Evolutionary conservation across 768 basidiomycete genomes (phyloP).

Genomic region (Trametes sanguinea): DNA sequence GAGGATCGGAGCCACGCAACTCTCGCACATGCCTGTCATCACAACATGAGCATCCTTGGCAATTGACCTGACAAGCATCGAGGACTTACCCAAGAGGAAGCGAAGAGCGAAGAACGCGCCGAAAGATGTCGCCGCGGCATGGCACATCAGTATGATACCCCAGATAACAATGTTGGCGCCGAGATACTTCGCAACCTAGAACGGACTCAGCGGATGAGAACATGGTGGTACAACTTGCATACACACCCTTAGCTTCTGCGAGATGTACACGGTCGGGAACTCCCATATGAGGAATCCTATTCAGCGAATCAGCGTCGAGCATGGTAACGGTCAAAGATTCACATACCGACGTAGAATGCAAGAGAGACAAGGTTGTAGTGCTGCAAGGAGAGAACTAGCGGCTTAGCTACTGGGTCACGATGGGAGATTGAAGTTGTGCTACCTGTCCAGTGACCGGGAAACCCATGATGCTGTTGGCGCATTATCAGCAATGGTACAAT

Average conservation of each 20-base stretch:
- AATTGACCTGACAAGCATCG: neutral
- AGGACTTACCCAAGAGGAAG: constrained; percentile 51
- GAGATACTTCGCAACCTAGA: constrained; percentile 48
- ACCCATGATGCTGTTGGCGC: constrained; percentile 54
- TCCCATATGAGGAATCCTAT: constrained; percentile 61
- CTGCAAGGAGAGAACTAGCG: constrained; percentile 32
- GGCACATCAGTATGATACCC: constrained; percentile 62
- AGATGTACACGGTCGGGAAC: constrained; percentile 66
- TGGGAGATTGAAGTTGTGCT: neutral
- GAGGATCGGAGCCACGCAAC: constrained; percentile 62
- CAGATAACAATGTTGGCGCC: constrained; percentile 62
- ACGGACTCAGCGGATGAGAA: neutral
- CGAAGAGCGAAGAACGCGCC: constrained; percentile 63
- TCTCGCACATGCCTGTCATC: constrained; percentile 61
- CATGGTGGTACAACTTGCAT: neutral
- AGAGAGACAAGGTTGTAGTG: constrained; percentile 64
- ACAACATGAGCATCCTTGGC: neutral
- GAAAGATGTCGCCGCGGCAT: constrained; percentile 57
- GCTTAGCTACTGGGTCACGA: neutral
- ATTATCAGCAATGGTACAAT: neutral
- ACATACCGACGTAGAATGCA: constrained; percentile 61
- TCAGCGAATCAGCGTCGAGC: neutral
- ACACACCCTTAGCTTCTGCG: constrained; percentile 49
- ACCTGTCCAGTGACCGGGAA: constrained; percentile 66
- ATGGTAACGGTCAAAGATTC: neutral